phyloP scores from a whole-genome alignment of 2,329 filamentous ascomycete species.

The Fusarium brevicatenulatum region DNA sequence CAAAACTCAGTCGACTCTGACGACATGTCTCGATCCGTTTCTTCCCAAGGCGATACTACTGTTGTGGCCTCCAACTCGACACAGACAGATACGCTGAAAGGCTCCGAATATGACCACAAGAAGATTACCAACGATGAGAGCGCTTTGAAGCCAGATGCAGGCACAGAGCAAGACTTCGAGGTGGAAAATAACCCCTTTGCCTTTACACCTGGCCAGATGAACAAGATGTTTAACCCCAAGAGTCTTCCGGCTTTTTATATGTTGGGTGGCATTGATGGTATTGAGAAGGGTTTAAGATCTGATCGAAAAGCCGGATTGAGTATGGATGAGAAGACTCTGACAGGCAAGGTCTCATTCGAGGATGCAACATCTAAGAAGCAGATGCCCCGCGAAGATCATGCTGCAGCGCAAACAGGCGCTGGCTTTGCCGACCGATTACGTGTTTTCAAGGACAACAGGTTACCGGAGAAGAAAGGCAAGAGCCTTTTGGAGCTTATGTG shows the following conservation, averaged over 20 bases:
- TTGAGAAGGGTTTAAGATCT: conserved; percentile 82
- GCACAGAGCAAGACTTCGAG: conserved; percentile 79
- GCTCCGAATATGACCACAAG: conserved; percentile 56
- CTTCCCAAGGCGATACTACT: conserved; percentile 71
- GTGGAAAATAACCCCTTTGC: conserved; percentile 86
- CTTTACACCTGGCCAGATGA: conserved; percentile 83
- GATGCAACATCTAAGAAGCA: conserved; percentile 64
- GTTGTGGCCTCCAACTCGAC: conserved; percentile 59
- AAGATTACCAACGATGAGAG: conserved; percentile 72
- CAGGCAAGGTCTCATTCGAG: conserved; percentile 76
- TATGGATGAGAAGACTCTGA: conserved; percentile 74
- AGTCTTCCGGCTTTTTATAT: conserved; percentile 83
- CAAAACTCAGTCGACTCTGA: conserved; percentile 77
- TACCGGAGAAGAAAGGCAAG: conserved; percentile 81
- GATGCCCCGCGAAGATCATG: conserved; percentile 43
- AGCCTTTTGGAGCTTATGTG: conserved; percentile 78
- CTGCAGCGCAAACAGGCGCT: conserved; percentile 13
- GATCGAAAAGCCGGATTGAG: conserved; percentile 80
- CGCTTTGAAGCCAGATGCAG: conserved; percentile 79
- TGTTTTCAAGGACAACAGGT: conserved; percentile 75
- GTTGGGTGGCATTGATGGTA: conserved; percentile 78
- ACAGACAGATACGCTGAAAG: conserved; percentile 54
- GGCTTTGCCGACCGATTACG: conserved; percentile 72
- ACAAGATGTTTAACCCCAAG: conserved; percentile 91
- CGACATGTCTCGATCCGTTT: conserved; percentile 67